A percentile compares a stretch with the other conserved stretches of the same genome.
phyloP scores from a whole-genome alignment of 805 yeast species.

The Komagataella phaffii region DNA sequence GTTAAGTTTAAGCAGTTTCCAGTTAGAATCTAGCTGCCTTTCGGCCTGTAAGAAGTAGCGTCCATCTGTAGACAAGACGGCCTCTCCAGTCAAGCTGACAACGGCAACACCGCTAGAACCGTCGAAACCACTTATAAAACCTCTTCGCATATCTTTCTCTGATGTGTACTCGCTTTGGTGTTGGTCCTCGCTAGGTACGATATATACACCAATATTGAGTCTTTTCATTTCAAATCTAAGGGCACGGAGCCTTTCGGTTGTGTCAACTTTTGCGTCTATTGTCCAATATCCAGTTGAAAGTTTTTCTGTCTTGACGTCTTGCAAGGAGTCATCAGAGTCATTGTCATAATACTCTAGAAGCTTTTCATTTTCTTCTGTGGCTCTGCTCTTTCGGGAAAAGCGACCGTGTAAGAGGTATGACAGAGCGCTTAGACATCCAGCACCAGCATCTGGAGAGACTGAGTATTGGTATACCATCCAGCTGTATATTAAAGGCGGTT shows the following conservation, averaged over 20 bases:
- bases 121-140: constrained; percentile 43
- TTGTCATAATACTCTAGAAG: not conserved
- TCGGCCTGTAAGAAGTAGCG: constrained; percentile 88
- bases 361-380: not conserved
- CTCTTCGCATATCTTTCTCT: constrained; percentile 36
- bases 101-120: constrained; percentile 54
- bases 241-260: constrained; percentile 20
- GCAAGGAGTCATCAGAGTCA: not conserved
- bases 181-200: constrained; percentile 45
- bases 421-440: not conserved
- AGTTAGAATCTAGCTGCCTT: constrained; percentile 63
- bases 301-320: not conserved
- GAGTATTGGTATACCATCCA: not conserved
- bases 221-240: constrained; percentile 32
- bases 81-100: constrained; percentile 36
- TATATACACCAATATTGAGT: constrained; percentile 42
- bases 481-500: not conserved
- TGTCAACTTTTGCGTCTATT: constrained; percentile 9
- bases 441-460: not conserved
- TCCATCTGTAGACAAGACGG: constrained; percentile 87
- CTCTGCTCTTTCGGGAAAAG: not conserved
- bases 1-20: constrained; percentile 78
- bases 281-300: not conserved
- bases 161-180: constrained; percentile 55
- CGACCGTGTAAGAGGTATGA: not conserved